Conservation (phyloP, 257 asterid genomes). For the Galeopsis tetrahit region DNA sequence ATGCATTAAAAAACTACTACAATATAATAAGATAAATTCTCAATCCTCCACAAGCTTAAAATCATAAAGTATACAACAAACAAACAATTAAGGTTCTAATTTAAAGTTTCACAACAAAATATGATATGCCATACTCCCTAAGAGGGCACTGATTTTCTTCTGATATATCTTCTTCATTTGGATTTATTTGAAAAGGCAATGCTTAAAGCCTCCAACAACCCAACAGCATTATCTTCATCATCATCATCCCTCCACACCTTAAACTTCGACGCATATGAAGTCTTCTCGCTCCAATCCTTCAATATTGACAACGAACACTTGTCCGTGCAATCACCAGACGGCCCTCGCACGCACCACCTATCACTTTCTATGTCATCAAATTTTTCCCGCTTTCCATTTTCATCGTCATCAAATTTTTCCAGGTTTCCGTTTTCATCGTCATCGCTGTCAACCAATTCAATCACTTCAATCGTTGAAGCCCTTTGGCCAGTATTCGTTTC, state of each 20-base stretch:
- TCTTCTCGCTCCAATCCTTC: conserved; percentile 33
- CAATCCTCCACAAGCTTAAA: too few relatives aligned
- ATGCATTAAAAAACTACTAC: too few relatives aligned
- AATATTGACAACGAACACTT: conserved; percentile 38
- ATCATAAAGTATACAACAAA: too few relatives aligned
- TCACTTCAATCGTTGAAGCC: neutral
- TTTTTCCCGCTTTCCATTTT: neutral
- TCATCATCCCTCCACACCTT: conserved; percentile 55
- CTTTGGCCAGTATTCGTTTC: neutral
- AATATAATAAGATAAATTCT: too few relatives aligned
- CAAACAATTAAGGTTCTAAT: too few relatives aligned
- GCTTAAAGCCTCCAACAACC: conserved; percentile 41
- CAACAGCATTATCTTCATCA: conserved; percentile 43
- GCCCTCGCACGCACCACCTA: neutral
- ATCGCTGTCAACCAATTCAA: neutral
- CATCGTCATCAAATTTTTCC: neutral
- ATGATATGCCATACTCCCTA: neutral
- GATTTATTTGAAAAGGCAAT: conserved; percentile 29
- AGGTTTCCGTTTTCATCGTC: neutral
- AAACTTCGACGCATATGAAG: neutral
- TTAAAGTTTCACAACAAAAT: neutral
- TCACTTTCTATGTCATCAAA: neutral
- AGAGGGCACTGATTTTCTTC: neutral
- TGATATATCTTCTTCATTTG: neutral
- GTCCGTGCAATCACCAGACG: neutral